Evolutionary conservation across 768 basidiomycete species (phyloP).

Genomic region (Suillus placidus): DNA sequence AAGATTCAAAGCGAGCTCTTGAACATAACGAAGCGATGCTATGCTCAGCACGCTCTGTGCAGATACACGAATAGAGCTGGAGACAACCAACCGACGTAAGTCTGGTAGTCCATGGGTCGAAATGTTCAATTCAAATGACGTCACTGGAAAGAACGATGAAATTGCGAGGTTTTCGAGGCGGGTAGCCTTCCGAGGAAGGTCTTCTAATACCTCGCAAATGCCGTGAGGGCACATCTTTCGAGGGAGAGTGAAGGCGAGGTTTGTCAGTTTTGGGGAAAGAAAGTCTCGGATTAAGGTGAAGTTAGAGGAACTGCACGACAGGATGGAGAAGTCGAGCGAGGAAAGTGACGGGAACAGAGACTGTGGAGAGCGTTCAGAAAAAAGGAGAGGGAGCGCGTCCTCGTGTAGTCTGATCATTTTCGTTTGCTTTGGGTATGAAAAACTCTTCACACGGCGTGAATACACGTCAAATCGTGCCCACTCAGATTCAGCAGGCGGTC

Average conservation of each 20-base stretch:
- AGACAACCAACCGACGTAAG: slow-evolving; percentile 28
- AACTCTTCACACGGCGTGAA: slow-evolving; percentile 24
- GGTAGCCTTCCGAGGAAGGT: slow-evolving; percentile 24
- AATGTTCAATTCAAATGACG: slow-evolving; percentile 21
- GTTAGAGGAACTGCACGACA: slow-evolving; percentile 25
- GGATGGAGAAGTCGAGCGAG: slow-evolving; percentile 30
- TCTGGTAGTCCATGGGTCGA: slow-evolving; percentile 19
- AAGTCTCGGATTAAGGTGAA: slow-evolving; percentile 23
- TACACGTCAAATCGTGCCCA: slow-evolving; percentile 29
- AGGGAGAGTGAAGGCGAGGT: slow-evolving; percentile 28
- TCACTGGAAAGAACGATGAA: slow-evolving; percentile 23
- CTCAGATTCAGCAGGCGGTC: slow-evolving; percentile 22
- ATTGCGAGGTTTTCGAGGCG: slow-evolving; percentile 20
- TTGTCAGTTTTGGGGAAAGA: slow-evolving; percentile 25
- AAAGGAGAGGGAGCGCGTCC: slow-evolving; percentile 21
- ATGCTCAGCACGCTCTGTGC: slow-evolving; percentile 25
- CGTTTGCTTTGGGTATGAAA: slow-evolving; percentile 28
- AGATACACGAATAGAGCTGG: slow-evolving; percentile 27
- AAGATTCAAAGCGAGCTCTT: slow-evolving; percentile 26
- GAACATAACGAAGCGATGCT: slow-evolving; percentile 23
- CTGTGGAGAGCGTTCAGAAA: slow-evolving; percentile 25
- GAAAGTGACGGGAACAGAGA: slow-evolving; percentile 28
- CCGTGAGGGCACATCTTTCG: slow-evolving; percentile 20
- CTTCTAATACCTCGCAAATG: slow-evolving; percentile 26
- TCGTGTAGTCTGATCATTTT: slow-evolving; percentile 29